Evolutionary conservation across 345 rosid genomes (phyloP).

Genomic region (Clarkia xantiana): DNA sequence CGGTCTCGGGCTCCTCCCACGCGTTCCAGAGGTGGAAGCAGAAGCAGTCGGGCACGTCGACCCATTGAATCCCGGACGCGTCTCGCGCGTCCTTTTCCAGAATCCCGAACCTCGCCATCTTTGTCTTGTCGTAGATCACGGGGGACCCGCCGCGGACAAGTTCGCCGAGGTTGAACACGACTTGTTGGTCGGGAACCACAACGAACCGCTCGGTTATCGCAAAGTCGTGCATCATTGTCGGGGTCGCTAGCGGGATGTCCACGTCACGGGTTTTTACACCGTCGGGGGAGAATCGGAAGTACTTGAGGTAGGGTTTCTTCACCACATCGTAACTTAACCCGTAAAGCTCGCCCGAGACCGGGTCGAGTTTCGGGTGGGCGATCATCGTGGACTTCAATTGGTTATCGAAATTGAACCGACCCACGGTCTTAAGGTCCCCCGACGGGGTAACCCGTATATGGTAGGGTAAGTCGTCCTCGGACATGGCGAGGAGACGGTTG

Average conservation of each 20-base stretch:
- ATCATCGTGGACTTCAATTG: constrained; percentile 66
- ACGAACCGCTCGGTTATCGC: constrained; percentile 68
- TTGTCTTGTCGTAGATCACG: constrained; percentile 60
- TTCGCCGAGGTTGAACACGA: constrained; percentile 66
- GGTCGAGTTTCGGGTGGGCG: constrained; percentile 87
- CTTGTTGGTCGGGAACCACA: constrained; percentile 77
- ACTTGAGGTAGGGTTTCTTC: constrained; percentile 57
- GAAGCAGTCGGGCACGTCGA: constrained; percentile 70
- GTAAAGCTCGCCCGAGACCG: constrained; percentile 49
- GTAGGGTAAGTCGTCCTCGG: constrained; percentile 82
- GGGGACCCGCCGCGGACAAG: constrained; percentile 83
- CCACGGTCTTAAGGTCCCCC: constrained; percentile 55
- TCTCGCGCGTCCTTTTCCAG: constrained; percentile 43
- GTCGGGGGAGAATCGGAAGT: constrained; percentile 51
- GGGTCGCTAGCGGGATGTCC: constrained; percentile 47
- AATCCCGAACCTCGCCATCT: constrained; percentile 63
- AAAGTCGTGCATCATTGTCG: constrained; percentile 88
- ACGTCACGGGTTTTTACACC: constrained; percentile 56
- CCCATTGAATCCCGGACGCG: constrained; percentile 37
- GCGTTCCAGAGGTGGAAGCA: constrained; percentile 95
- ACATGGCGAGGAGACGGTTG: constrained; percentile 65
- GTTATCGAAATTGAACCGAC: constrained; percentile 46
- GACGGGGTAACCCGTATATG: constrained; percentile 43
- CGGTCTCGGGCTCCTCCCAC: constrained; percentile 79
- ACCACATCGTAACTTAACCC: constrained; percentile 78